Conservation (phyloP, 345 rosid species). For the Salix brachista region DNA sequence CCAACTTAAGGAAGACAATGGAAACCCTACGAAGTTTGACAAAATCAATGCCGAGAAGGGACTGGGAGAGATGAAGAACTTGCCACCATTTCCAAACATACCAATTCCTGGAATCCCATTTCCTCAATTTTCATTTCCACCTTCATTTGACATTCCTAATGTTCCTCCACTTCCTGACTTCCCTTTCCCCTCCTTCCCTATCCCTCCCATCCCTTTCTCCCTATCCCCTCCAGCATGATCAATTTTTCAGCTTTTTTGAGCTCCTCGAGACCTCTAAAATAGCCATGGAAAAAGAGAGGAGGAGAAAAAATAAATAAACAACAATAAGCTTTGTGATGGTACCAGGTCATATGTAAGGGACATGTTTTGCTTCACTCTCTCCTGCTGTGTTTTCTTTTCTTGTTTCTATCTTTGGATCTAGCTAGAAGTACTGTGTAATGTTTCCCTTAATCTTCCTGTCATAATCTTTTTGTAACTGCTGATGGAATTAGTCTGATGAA, state of each 20-base stretch:
- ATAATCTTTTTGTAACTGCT: not conserved
- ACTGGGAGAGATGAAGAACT: conserved; percentile 1
- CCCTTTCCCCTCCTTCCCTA: not conserved
- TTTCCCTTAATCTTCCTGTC: not conserved
- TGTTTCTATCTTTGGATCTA: not conserved
- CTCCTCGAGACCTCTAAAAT: not conserved
- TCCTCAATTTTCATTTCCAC: conserved; percentile 12
- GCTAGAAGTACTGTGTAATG: not conserved
- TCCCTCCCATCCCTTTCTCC: conserved; percentile 9
- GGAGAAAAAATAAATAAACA: not conserved
- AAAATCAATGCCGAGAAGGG: not conserved
- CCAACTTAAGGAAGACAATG: not conserved
- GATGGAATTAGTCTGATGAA: not conserved
- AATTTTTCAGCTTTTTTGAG: not conserved
- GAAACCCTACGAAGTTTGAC: not conserved
- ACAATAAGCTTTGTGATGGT: not conserved
- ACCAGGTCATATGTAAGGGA: not conserved
- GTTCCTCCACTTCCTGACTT: conserved; percentile 9
- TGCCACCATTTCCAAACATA: not conserved
- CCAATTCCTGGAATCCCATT: conserved; percentile 11
- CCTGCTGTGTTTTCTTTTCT: not conserved
- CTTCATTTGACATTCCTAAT: conserved; percentile 13
- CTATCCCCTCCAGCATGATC: conserved; percentile 3
- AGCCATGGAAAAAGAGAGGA: not conserved
- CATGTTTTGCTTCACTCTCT: not conserved